Percentiles rank a stretch among this genome's conserved stretches.
These are phyloP conservation scores for Ophiostoma ips DNA, from an alignment of 2,329 filamentous ascomycete genomes.

Conservation along the genomic window DNA sequence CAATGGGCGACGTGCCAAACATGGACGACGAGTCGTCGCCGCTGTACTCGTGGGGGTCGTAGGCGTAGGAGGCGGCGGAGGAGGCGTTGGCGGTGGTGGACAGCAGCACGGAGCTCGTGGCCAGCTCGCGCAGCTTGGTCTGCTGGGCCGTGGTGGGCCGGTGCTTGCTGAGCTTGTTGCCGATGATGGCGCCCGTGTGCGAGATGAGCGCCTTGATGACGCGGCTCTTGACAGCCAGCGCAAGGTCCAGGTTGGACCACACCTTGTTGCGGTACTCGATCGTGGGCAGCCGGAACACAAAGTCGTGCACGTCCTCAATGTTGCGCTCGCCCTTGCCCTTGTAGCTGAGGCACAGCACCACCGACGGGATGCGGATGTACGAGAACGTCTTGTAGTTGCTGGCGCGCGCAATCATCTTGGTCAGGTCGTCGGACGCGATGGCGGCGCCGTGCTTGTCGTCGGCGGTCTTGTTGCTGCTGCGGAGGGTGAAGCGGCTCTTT, in stretches of 20 bases:
- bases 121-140: constrained; percentile 66
- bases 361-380: constrained; percentile 86
- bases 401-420: constrained; percentile 89
- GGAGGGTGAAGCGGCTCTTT: constrained; percentile 40
- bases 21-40: constrained; percentile 44
- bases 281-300: constrained; percentile 88
- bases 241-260: constrained; percentile 94
- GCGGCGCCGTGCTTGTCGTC: constrained; percentile 27
- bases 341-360: constrained; percentile 90
- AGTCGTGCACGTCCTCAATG: constrained; percentile 90
- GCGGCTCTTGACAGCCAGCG: constrained; percentile 83
- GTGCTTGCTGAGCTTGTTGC: constrained; percentile 90
- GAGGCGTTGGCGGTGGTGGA: constrained; percentile 27
- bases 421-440: constrained; percentile 77
- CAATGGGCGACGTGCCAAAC: constrained; percentile 38
- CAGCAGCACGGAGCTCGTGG: constrained; percentile 58
- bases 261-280: constrained; percentile 98
- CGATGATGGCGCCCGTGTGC: constrained; percentile 89
- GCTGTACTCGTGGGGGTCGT: constrained; percentile 23
- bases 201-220: constrained; percentile 88
- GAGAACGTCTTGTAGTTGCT: constrained; percentile 97
- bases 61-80: constrained; percentile 4
- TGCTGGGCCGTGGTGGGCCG: constrained; percentile 69
- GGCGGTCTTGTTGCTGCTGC: constrained; percentile 23
- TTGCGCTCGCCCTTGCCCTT: constrained; percentile 94